These are phyloP conservation scores for Ogataea populi-albae DNA, from an alignment of 805 yeast species.

Conservation along the genomic window DNA sequence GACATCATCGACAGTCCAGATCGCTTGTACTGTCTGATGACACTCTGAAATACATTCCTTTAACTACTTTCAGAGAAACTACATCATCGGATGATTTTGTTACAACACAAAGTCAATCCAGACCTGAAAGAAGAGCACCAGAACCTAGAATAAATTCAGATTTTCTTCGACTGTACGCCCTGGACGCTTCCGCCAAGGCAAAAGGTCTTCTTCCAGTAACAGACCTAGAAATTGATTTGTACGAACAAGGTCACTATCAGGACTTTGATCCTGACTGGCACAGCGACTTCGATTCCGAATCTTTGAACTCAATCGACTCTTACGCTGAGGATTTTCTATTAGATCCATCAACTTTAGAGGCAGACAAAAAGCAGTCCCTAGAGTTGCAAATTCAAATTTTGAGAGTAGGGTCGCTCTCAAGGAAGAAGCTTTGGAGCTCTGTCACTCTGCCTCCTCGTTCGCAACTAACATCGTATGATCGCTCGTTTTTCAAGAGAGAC, in stretches of 20 bases:
- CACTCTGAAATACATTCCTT: slow-evolving; percentile 4
- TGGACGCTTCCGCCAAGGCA: slow-evolving; percentile 39
- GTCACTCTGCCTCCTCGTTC: slow-evolving; percentile 50
- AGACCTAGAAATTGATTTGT: slow-evolving; percentile 35
- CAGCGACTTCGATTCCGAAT: slow-evolving; percentile 9
- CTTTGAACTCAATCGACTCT: slow-evolving; percentile 11
- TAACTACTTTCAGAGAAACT: slow-evolving; percentile 4
- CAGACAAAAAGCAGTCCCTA: slow-evolving; percentile 1
- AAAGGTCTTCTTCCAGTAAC: slow-evolving; percentile 34
- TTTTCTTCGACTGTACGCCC: slow-evolving; percentile 48
- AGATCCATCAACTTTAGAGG: neutral
- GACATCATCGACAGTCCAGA: too few species aligned
- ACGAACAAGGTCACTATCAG: slow-evolving; percentile 15
- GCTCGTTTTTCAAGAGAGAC: neutral
- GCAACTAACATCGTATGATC: slow-evolving; percentile 28
- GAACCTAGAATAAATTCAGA: slow-evolving; percentile 48
- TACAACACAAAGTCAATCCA: slow-evolving; percentile 4
- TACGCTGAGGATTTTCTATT: slow-evolving; percentile 9
- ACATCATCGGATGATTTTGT: too few species aligned
- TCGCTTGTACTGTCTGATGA: too few species aligned
- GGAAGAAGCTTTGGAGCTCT: slow-evolving; percentile 50
- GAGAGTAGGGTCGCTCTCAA: slow-evolving; percentile 40
- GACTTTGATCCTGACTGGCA: slow-evolving; percentile 22
- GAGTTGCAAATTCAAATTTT: slow-evolving; percentile 7
- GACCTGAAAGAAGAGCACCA: slow-evolving; percentile 25